phyloP scores from a whole-genome alignment of 805 yeast genomes.

The Zygosaccharomyces lentus region DNA sequence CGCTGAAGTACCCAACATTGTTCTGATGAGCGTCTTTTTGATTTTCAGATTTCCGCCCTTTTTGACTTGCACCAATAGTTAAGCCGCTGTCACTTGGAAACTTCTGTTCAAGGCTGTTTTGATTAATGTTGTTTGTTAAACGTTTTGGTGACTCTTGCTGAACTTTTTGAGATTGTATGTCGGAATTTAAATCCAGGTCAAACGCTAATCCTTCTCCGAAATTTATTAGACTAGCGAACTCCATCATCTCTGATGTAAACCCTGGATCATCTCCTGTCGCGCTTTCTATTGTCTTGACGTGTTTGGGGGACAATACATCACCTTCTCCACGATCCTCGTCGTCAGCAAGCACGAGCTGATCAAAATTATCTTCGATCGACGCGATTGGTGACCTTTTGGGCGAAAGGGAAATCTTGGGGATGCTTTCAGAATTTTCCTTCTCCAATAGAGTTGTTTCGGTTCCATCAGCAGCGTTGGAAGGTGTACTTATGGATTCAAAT shows the following conservation, averaged over 20 bases:
- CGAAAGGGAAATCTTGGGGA: neutral
- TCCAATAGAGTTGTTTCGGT: slow-evolving; percentile 1
- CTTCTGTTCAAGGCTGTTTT: neutral
- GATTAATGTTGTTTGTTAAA: neutral
- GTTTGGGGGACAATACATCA: neutral
- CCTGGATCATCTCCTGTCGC: slow-evolving; percentile 30
- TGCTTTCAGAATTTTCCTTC: neutral
- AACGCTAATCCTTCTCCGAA: slow-evolving; percentile 43
- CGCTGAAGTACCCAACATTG: neutral
- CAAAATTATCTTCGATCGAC: slow-evolving; percentile 29
- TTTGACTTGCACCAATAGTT: neutral
- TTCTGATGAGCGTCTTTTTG: neutral
- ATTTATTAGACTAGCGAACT: slow-evolving; percentile 44
- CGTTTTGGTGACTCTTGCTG: slow-evolving; percentile 1
- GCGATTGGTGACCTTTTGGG: slow-evolving; percentile 21
- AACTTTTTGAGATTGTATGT: neutral
- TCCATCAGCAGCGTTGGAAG: slow-evolving; percentile 12
- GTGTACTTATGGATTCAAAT: slow-evolving; percentile 30
- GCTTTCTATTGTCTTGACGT: neutral
- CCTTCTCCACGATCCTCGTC: slow-evolving; percentile 6
- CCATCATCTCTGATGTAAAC: slow-evolving; percentile 40
- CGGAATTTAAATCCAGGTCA: slow-evolving; percentile 25
- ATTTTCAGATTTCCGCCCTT: neutral
- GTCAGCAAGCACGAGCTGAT: slow-evolving; percentile 22
- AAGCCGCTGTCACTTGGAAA: neutral